A percentile compares a stretch with the other conserved stretches of the same genome.
These are phyloP conservation scores for Seminavis robusta DNA, from an alignment of 108 stramenopile genomes.

Conservation along the genomic window DNA sequence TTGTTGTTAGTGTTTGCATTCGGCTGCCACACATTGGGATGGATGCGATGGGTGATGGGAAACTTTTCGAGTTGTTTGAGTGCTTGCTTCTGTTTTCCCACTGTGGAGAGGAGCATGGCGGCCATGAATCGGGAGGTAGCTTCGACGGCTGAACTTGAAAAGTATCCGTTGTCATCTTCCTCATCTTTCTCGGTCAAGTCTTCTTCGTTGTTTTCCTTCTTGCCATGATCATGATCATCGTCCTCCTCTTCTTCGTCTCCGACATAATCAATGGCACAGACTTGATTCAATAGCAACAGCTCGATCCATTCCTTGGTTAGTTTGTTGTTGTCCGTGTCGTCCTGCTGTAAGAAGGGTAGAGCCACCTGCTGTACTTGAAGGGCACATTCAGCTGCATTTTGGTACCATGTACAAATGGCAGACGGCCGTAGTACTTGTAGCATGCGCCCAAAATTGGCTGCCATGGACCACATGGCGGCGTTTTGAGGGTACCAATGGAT, in stretches of 20 bases:
- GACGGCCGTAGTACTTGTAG: slow-evolving; percentile 15
- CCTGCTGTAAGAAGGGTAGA: slow-evolving; percentile 22
- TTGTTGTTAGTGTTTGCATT: slow-evolving; percentile 1
- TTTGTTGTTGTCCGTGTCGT: slow-evolving; percentile 21
- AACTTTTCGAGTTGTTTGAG: slow-evolving; percentile 50
- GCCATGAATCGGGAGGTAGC: slow-evolving; percentile 79
- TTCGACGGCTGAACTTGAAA: slow-evolving; percentile 60
- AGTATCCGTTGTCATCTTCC: slow-evolving; percentile 30
- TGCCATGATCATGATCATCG: slow-evolving; percentile 30
- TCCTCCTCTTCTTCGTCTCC: slow-evolving; percentile 34
- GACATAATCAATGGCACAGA: slow-evolving; percentile 56
- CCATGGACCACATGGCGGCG: slow-evolving; percentile 53
- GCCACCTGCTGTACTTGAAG: slow-evolving; percentile 20
- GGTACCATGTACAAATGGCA: slow-evolving; percentile 29
- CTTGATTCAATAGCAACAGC: slow-evolving; percentile 64
- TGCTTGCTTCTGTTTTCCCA: slow-evolving; percentile 59
- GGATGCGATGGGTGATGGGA: slow-evolving; percentile 73
- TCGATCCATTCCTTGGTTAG: slow-evolving; percentile 74
- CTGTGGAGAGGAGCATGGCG: slow-evolving; percentile 56
- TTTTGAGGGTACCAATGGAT: slow-evolving; percentile 42
- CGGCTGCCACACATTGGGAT: slow-evolving; percentile 74
- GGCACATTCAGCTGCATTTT: slow-evolving; percentile 37
- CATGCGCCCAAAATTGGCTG: slow-evolving; percentile 59
- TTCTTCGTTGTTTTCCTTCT: slow-evolving; percentile 8
- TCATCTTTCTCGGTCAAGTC: slow-evolving; percentile 12